Percentiles rank a stretch among this genome's conserved stretches.
Conservation (phyloP, 2,329 filamentous ascomycete genomes). For the Cladophialophora chaetospira region DNA sequence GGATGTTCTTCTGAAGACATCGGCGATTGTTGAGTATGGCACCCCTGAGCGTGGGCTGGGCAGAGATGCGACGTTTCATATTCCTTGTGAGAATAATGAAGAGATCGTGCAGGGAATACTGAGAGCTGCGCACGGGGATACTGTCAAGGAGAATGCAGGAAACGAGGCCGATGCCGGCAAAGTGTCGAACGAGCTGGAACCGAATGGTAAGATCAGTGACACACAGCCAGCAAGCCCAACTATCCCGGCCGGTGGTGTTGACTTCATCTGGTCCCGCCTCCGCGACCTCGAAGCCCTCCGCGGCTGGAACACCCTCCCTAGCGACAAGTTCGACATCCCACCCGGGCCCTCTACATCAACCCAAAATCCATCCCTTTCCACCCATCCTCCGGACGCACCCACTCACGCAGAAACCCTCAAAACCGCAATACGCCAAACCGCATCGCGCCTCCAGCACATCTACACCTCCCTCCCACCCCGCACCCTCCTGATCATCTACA, state of each 20-base stretch:
- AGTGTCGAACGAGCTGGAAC: background rate
- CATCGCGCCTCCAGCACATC: slow-evolving; percentile 54
- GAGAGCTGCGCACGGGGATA: slow-evolving; percentile 20
- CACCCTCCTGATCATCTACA: slow-evolving; percentile 64
- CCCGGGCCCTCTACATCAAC: slow-evolving; percentile 11
- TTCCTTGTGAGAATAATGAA: slow-evolving; percentile 60
- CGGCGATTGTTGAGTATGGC: slow-evolving; percentile 83
- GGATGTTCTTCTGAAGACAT: slow-evolving; percentile 38
- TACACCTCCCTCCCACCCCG: slow-evolving; percentile 57
- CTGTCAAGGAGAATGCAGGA: background rate
- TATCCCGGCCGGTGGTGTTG: slow-evolving; percentile 56
- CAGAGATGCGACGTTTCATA: slow-evolving; percentile 55
- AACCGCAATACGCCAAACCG: slow-evolving; percentile 52
- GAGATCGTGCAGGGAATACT: slow-evolving; percentile 60
- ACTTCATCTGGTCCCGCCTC: slow-evolving; percentile 65
- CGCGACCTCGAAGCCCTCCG: slow-evolving; percentile 62
- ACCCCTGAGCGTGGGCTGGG: slow-evolving; percentile 68
- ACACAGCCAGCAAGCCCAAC: background rate
- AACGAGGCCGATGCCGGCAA: background rate
- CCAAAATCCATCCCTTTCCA: slow-evolving; percentile 3
- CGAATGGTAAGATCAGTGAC: background rate
- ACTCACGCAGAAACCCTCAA: slow-evolving; percentile 40
- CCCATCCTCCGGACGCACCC: slow-evolving; percentile 20
- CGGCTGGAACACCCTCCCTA: slow-evolving; percentile 51
- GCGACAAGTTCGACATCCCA: background rate